Evolutionary conservation across 2,329 filamentous ascomycete genomes (phyloP), one percentile per base, ranked within the genome.

Genomic region (Fusarium drepaniforme): DNA sequence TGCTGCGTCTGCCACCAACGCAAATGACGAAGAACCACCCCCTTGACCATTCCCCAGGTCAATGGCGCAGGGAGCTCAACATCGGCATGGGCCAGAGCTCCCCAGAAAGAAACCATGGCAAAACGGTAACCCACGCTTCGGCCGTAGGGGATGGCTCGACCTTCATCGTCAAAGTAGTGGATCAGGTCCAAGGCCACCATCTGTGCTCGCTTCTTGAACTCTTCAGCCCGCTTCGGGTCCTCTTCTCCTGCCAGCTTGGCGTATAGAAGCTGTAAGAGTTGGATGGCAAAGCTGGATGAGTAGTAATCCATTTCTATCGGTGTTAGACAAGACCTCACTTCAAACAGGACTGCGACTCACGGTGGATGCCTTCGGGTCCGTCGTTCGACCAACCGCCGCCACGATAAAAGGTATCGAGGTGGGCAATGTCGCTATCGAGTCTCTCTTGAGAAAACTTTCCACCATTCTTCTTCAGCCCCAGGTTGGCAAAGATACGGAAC

Each of bases 51-150:
- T 4, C 94, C 93, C 93, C 93, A 95, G 3, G 91, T 93, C 64
- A 96, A 84, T 0, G 93, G 93, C 9, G 86, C 87, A 0, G 93
- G 93, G 7, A 95, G 87, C 64, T 94, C 92, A 61, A 95, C 91
- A 74, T 91, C 91, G 5, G 93, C 93, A 77, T 94, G 95, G 1
- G 93, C 94, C 33, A 95, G 83, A 0, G 93, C 92, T 15, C 93
- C 92, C 93, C 93, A 96, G 84, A 96, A 96, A 0, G 91, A 93
- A n/a, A 93, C 91, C 91, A 95, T 95, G 59, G 93, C 93, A 81
- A 95, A 96, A n/a, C 93, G 90, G 81, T 96, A 96, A 8, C 93
- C 94, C 60, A 96, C 88, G 63, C 92, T 94, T 58, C 94, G 89
- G 5, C 94, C 94, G 75, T 95, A 96, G 0, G 94, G 93, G 62